phyloP scores from a whole-genome alignment of 176 grass and related monocot genomes.

The bread wheat (Triticum aestivum) region DNA sequence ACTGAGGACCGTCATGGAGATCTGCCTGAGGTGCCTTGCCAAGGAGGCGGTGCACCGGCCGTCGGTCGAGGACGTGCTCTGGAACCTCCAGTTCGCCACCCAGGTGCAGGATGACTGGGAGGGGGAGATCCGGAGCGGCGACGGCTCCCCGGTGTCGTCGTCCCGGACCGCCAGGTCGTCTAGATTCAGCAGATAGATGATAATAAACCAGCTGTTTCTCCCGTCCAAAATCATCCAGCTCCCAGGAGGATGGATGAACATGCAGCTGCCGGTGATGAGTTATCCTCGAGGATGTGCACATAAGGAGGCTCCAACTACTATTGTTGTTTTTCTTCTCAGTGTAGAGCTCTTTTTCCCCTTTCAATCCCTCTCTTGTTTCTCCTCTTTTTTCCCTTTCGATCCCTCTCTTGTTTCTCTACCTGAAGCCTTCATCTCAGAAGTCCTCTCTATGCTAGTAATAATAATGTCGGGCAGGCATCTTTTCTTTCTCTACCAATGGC shows the following conservation, averaged over 20 bases:
- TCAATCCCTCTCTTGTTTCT: neutral
- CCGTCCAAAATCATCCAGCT: neutral
- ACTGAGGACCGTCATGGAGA: conserved; percentile 77
- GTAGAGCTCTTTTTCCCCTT: neutral
- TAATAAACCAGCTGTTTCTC: conserved; percentile 10
- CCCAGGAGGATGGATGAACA: neutral
- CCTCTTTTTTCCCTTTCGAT: no score
- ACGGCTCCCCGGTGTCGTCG: conserved; percentile 53
- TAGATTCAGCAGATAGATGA: conserved; percentile 33
- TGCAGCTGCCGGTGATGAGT: neutral
- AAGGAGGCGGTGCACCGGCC: conserved; percentile 81
- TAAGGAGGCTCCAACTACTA: neutral
- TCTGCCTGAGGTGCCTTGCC: conserved; percentile 78
- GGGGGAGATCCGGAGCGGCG: conserved; percentile 55
- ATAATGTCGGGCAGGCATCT: neutral
- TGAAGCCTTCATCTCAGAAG: neutral
- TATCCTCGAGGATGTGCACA: neutral
- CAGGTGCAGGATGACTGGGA: conserved; percentile 86
- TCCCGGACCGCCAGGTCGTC: conserved; percentile 31
- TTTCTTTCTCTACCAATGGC: neutral
- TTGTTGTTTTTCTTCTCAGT: neutral
- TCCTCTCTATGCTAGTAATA: neutral
- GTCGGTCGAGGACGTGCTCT: conserved; percentile 88
- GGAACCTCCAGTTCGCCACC: conserved; percentile 95
- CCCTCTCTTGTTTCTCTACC: neutral